Evolutionary conservation across 805 yeast genomes (phyloP), one percentile per base, ranked within the genome.

Genomic region (Myxozyma udenii): DNA sequence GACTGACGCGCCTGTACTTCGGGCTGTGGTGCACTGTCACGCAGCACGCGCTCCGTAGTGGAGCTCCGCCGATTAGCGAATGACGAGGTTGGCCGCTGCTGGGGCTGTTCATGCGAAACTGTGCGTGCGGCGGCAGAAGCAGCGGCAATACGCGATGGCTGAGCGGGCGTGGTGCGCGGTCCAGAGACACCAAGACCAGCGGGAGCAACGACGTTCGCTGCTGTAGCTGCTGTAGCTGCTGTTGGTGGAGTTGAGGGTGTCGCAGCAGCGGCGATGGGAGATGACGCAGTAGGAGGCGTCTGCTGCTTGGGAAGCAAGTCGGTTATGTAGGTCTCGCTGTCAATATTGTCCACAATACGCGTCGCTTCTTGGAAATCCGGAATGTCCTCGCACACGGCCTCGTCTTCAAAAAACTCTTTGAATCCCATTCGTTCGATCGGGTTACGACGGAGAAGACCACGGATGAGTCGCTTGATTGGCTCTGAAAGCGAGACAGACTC

Each of bases 351-450:
- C 11, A 49, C 23, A 18, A 48, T 18, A 18, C 41, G 28, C 25
- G 44, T 26, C 4, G 49, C 55, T 24, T 52, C 53, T 16, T 50
- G 43, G 18, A 44, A 44, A 16, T 77, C 56, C 68, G 77, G 4
- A 85, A 80, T 46, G 82, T 81, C 52, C 78, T 83, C 60, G 2
- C 73, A 72, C 9, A 88, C 80, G 54, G 88, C 70, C 7, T 85
- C 80, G 67, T 86, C 85, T 46, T 73, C 78, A 69, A 91, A 93
- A 66, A 93, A 88, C 67, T 90, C 98, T 54, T 78, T 80, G 68
- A 88, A 93, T 1, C 91, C 85, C 73, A 91, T 82, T 63, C 98
- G 77, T 65, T 87, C 91, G 2, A 85, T 79, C 3, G 98, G 96
- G 59, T 85, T 84, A 62, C 87, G 84, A 61, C 84, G 87, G 62